Conservation (phyloP, 176 grass and related monocot species). For the Tillandsia leiboldiana region DNA sequence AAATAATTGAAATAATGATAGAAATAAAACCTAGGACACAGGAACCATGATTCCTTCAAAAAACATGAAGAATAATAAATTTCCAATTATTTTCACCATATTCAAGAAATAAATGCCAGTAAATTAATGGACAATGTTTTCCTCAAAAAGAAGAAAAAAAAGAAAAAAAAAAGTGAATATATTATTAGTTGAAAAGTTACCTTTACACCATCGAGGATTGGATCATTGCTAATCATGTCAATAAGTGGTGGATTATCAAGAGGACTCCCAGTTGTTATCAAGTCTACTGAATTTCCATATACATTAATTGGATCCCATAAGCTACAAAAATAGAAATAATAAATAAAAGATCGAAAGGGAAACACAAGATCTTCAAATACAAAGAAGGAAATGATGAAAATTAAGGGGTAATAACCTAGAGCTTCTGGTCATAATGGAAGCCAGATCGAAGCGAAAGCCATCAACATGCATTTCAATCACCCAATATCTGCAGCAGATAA, state of each 20-base stretch:
- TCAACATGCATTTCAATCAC: constrained; percentile 97
- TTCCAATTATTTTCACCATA: background rate
- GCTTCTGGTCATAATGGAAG: constrained; percentile 94
- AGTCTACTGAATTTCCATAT: constrained; percentile 60
- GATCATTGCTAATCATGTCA: constrained; percentile 98
- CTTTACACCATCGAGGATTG: constrained; percentile 80
- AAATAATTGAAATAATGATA: constrained; percentile 3
- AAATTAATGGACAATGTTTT: background rate
- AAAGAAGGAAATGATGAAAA: constrained; percentile 5
- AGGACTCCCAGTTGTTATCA: constrained; percentile 59
- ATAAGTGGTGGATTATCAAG: constrained; percentile 64
- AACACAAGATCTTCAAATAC: constrained; percentile 13
- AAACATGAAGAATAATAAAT: background rate
- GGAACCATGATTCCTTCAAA: background rate
- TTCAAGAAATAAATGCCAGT: background rate
- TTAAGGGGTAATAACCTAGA: constrained; percentile 38
- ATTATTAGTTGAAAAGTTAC: constrained; percentile 26
- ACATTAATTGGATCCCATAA: constrained; percentile 91
- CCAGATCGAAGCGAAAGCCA: constrained; percentile 95
- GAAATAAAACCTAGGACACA: background rate
- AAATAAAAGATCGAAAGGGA: constrained; percentile 13
- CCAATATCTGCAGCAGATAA: constrained; percentile 64
- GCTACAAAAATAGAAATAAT: constrained; percentile 30
- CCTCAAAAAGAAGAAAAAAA: background rate
- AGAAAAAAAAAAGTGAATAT: background rate